Conservation (phyloP, 208 protist species). For the Leishmania gerbilli region DNA sequence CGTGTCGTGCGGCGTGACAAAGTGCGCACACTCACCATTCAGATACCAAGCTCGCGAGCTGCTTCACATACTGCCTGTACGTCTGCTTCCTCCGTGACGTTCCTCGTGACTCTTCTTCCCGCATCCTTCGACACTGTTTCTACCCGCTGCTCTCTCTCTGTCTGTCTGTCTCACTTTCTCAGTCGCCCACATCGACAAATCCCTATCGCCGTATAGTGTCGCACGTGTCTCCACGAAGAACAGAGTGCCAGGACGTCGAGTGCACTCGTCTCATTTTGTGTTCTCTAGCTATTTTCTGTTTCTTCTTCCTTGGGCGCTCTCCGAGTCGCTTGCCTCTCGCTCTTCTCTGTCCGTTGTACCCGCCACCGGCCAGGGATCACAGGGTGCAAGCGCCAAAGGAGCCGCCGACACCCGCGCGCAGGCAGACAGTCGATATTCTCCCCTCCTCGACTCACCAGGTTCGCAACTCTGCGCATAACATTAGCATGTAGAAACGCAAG, state of each 20-base stretch:
- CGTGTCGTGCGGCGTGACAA: neutral
- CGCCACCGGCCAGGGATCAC: neutral
- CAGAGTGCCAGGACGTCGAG: neutral
- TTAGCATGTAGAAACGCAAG: neutral
- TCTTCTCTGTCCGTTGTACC: too few species aligned
- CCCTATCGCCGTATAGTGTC: neutral
- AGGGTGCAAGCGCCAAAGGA: neutral
- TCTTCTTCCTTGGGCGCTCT: neutral
- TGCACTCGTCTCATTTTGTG: neutral
- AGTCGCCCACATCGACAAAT: neutral
- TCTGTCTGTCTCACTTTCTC: too few species aligned
- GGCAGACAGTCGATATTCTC: neutral
- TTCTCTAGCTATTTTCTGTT: neutral
- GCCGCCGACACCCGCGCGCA: neutral
- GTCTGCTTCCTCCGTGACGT: neutral
- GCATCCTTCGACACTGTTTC: neutral
- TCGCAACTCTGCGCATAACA: neutral
- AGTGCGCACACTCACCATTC: neutral
- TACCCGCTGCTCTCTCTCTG: neutral
- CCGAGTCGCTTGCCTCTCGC: neutral
- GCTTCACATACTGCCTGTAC: neutral
- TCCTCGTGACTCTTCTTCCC: neutral
- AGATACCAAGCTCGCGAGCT: neutral
- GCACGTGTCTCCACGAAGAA: neutral
- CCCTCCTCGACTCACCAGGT: neutral